Percentiles rank a stretch among this genome's conserved stretches.
These are phyloP conservation scores for Diutina pseudorugosa DNA, from an alignment of 1,139 yeast genomes.

Conservation along the genomic window DNA sequence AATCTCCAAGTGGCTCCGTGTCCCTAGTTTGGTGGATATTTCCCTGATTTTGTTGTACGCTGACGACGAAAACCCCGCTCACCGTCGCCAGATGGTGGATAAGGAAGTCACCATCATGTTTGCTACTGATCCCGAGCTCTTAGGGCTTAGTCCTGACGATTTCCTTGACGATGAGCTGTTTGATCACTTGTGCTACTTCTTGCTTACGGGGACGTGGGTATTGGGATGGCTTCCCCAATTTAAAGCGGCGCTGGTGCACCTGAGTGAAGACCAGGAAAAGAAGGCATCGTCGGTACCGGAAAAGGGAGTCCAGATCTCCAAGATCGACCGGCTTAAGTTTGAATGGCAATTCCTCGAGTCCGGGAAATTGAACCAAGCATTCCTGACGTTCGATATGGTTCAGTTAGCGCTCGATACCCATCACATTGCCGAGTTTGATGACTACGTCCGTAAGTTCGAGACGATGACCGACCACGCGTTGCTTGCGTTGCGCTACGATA, in stretches of 20 bases:
- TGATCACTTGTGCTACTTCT: constrained; percentile 35
- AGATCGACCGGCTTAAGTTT: constrained; percentile 35
- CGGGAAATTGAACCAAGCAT: constrained; percentile 18
- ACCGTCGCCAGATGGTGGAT: constrained; percentile 10
- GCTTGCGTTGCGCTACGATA: constrained; percentile 51
- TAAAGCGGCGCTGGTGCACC: constrained; percentile 7
- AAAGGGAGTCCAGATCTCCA: constrained; percentile 9
- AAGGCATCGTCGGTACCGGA: constrained; percentile 4
- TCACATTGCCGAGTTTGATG: constrained; percentile 35
- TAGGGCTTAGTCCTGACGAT: constrained; percentile 28
- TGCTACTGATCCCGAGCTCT: constrained; percentile 11
- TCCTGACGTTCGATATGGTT: constrained; percentile 14
- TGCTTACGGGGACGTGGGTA: constrained; percentile 36
- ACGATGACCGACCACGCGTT: constrained; percentile 36
- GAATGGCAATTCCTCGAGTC: constrained; percentile 48
- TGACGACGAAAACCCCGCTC: constrained; percentile 7
- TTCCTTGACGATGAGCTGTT: constrained; percentile 32
- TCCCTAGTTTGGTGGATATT: constrained; percentile 21
- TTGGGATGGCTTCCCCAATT: constrained; percentile 44
- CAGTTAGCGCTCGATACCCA: constrained; percentile 26
- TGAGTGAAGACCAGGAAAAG: not conserved
- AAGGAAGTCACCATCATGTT: constrained; percentile 29
- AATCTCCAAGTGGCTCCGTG: constrained; percentile 32
- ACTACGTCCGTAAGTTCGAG: constrained; percentile 31
- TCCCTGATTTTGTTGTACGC: constrained; percentile 18